These are phyloP conservation scores for Dendrocalamus sinicus DNA, from an alignment of 176 grass and related monocot genomes.

Conservation along the genomic window DNA sequence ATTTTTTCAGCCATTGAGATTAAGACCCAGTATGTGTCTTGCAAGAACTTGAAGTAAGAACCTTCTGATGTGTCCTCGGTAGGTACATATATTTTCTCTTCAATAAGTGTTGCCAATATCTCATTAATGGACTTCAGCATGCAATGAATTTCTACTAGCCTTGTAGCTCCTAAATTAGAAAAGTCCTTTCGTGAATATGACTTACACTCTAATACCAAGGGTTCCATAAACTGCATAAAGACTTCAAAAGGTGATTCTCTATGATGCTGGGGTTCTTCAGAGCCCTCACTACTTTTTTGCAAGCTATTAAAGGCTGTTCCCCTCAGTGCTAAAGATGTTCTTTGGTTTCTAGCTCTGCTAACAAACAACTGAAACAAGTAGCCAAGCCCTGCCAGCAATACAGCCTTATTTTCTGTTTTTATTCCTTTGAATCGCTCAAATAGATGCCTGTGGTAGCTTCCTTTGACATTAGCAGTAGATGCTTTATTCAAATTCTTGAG, in stretches of 20 bases:
- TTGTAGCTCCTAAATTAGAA: constrained; percentile 61
- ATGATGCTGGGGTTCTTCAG: constrained; percentile 68
- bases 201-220: constrained; percentile 76
- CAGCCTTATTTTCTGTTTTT: constrained; percentile 86
- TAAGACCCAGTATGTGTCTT: constrained; percentile 65
- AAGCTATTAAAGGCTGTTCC: constrained; percentile 11
- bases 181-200: constrained; percentile 54
- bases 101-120: constrained; percentile 57
- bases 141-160: constrained; percentile 82
- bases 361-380: constrained; percentile 85
- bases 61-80: constrained; percentile 80
- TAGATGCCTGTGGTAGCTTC: constrained; percentile 89
- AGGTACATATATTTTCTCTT: constrained; percentile 87
- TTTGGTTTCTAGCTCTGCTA: constrained; percentile 60
- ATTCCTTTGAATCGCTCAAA: constrained; percentile 79
- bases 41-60: constrained; percentile 84
- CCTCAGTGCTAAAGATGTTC: constrained; percentile 36
- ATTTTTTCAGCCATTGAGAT: constrained; percentile 72
- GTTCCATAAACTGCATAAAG: constrained; percentile 87
- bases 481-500: constrained; percentile 63
- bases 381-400: constrained; percentile 78
- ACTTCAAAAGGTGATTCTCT: constrained; percentile 80
- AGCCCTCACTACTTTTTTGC: constrained; percentile 50
- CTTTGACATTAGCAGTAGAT: constrained; percentile 61
- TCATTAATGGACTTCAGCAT: constrained; percentile 94